Percentiles rank a stretch among this genome's conserved stretches.
These are phyloP conservation scores for Daedaleopsis sinensis DNA, from an alignment of 768 basidiomycete genomes.

Conservation along the genomic window DNA sequence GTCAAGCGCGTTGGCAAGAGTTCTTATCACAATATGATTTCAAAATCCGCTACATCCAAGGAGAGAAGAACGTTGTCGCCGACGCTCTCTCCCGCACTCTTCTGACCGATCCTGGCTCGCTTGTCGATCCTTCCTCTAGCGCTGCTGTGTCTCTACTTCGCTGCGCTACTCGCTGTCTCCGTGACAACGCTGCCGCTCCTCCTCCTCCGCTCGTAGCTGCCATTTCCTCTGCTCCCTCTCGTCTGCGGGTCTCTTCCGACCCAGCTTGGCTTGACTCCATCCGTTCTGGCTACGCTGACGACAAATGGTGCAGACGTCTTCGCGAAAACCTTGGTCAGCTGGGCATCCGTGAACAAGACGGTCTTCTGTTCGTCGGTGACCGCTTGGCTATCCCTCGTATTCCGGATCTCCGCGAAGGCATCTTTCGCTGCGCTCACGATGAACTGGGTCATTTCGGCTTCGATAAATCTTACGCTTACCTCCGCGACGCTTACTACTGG, in stretches of 20 bases:
- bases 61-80: constrained; percentile 34
- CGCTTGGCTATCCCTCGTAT: constrained; percentile 27
- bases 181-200: neutral
- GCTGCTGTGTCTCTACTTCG: neutral
- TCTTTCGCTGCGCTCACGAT: no score
- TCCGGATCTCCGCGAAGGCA: constrained; percentile 12
- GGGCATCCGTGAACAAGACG: constrained; percentile 2
- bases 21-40: constrained; percentile 41
- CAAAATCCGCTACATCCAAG: constrained; percentile 39
- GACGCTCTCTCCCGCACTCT: constrained; percentile 37
- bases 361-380: constrained; percentile 23
- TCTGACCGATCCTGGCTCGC: no score
- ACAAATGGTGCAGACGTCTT: constrained; percentile 19
- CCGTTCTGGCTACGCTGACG: constrained; percentile 7
- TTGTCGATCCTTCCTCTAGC: constrained; percentile 23
- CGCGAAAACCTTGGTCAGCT: neutral
- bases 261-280: constrained; percentile 6
- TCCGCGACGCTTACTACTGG: constrained; percentile 23
- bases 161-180: neutral
- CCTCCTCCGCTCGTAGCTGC: neutral
- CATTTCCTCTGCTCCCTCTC: neutral
- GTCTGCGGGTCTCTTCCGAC: constrained; percentile 8
- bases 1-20: constrained; percentile 34
- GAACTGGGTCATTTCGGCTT: constrained; percentile 26
- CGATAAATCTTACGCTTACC: constrained; percentile 24